These are phyloP conservation scores for Aspergillus carbonarius DNA, from an alignment of 2,329 filamentous ascomycete species.

Conservation along the genomic window DNA sequence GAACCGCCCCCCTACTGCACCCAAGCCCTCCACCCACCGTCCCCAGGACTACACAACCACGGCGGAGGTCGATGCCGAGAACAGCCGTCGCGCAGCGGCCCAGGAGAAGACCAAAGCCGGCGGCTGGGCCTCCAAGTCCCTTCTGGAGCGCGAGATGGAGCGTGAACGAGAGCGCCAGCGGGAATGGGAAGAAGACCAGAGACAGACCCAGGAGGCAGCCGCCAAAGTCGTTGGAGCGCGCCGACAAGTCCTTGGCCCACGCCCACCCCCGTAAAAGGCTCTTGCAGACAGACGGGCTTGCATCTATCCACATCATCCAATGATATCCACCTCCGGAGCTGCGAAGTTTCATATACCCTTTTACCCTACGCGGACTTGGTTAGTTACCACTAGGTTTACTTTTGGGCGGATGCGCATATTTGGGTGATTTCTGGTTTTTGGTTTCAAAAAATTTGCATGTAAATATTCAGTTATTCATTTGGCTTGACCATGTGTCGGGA, in stretches of 20 bases:
- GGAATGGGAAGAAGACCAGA: conserved; percentile 64
- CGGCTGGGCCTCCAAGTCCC: conserved; percentile 62
- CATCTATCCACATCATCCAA: no score
- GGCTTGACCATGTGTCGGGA: no score
- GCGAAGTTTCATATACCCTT: neutral
- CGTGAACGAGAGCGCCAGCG: conserved; percentile 63
- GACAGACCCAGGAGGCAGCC: conserved; percentile 48
- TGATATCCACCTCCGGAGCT: no score
- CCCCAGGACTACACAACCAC: conserved; percentile 52
- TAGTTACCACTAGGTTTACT: no score
- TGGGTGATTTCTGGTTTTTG: no score
- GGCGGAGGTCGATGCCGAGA: conserved; percentile 57
- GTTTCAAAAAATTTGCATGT: no score
- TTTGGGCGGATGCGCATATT: no score
- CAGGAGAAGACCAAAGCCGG: conserved; percentile 59
- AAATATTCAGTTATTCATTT: no score
- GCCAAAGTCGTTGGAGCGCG: conserved; percentile 52
- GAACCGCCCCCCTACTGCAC: conserved; percentile 51
- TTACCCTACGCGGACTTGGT: no score
- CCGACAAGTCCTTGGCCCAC: conserved; percentile 63
- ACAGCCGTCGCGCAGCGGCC: conserved; percentile 54
- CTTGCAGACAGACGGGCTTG: neutral
- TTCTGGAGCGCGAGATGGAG: conserved; percentile 67
- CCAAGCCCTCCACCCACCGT: conserved; percentile 40
- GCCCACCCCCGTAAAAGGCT: conserved; percentile 45